A percentile compares a stretch with the other conserved stretches of the same genome.
These are phyloP conservation scores for Cytospora piceae DNA, from an alignment of 2,329 filamentous ascomycete species.

Conservation along the genomic window DNA sequence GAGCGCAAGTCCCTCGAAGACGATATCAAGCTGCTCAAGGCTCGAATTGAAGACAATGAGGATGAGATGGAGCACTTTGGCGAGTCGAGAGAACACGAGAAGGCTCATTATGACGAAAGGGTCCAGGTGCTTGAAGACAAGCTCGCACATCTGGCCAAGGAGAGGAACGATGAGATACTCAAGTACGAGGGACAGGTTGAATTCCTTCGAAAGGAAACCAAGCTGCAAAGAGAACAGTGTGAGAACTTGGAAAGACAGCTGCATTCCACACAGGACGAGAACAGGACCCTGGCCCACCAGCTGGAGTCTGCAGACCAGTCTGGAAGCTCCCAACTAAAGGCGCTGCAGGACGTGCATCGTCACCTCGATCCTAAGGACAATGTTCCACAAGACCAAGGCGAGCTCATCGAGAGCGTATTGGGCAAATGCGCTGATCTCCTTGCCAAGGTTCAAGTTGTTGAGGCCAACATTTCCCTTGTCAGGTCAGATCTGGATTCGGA, in stretches of 20 bases:
- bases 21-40: constrained; percentile 76
- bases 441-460: constrained; percentile 61
- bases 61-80: constrained; percentile 87
- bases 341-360: constrained; percentile 61
- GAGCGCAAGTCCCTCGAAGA: constrained; percentile 83
- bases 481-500: constrained; percentile 66
- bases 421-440: constrained; percentile 61
- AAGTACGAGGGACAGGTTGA: constrained; percentile 66
- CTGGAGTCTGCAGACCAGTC: constrained; percentile 55
- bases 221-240: constrained; percentile 62
- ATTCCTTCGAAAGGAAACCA: constrained; percentile 63
- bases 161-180: constrained; percentile 59
- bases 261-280: constrained; percentile 58
- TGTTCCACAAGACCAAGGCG: constrained; percentile 58
- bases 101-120: constrained; percentile 69
- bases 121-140: constrained; percentile 72
- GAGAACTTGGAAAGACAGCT: constrained; percentile 62
- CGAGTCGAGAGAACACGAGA: constrained; percentile 83
- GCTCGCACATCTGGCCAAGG: constrained; percentile 64
- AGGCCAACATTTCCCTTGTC: constrained; percentile 63
- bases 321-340: constrained; percentile 54
- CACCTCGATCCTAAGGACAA: constrained; percentile 59
- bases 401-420: constrained; percentile 64
- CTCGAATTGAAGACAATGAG: constrained; percentile 83
- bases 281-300: constrained; percentile 54